Evolutionary conservation across 257 asterid species (phyloP).

Genomic region (Paulownia fortunei): DNA sequence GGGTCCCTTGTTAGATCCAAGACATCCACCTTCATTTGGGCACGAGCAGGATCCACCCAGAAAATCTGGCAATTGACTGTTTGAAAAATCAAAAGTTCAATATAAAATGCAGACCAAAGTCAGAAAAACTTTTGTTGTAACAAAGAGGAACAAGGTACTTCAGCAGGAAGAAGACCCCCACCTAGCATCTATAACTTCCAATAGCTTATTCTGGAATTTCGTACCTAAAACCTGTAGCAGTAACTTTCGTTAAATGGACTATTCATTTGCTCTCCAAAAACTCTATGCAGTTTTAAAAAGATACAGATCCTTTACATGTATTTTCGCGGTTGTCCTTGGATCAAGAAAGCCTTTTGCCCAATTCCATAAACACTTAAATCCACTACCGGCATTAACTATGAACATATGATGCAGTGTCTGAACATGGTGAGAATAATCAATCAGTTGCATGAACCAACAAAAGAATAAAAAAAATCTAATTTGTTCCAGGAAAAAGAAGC

Average conservation of each 20-base stretch:
- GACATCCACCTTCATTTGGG: constrained; percentile 85
- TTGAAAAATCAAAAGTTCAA: constrained; percentile 32
- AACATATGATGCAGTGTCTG: constrained; percentile 94
- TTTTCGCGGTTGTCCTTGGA: constrained; percentile 88
- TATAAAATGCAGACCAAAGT: constrained; percentile 17
- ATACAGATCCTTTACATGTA: constrained; percentile 60
- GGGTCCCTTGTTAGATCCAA: constrained; percentile 89
- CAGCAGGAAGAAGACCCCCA: constrained; percentile 41
- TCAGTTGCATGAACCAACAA: constrained; percentile 25
- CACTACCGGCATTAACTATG: constrained; percentile 95
- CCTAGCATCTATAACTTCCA: constrained; percentile 85
- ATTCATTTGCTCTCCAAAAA: constrained; percentile 23
- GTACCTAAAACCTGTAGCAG: constrained; percentile 82
- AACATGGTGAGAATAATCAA: constrained; percentile 37
- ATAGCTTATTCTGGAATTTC: constrained; percentile 75
- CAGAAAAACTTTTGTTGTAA: background rate
- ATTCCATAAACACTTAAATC: constrained; percentile 87
- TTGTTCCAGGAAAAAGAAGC: constrained; percentile 33
- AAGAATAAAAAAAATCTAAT: constrained; percentile 16
- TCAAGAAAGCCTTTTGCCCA: constrained; percentile 88
- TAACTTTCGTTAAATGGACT: constrained; percentile 27
- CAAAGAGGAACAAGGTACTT: too few species aligned
- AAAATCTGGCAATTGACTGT: constrained; percentile 98
- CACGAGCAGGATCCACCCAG: constrained; percentile 95
- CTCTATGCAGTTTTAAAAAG: constrained; percentile 22